Evolutionary conservation across 805 yeast species (phyloP), one percentile per base, ranked within the genome.

Genomic region (Cephaloascus albidus): DNA sequence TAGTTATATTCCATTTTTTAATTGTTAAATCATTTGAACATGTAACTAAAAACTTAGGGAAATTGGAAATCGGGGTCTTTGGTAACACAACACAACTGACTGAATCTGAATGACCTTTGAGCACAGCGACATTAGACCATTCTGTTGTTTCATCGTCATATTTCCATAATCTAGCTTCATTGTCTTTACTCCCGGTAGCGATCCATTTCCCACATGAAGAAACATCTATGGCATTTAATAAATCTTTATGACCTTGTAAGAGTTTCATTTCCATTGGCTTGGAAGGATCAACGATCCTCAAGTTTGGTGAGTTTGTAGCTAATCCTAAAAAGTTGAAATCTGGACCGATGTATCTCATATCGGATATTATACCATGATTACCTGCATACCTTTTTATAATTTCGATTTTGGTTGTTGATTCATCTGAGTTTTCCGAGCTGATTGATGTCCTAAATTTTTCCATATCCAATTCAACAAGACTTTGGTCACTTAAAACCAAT

Each of bases 321-420:
- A 93, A 58, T 3, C 95, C 97, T 35, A 90, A 57, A 30, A 69
- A 61, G 36, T 69, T 55, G 23, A 64, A 54, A 18, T 66, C 53
- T 5, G 86, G 85, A 0, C 93, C 93, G 26, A 80, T 81, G 52
- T 78, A 82, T 47, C 78, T 75, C 64, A 88, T 72, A 55, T 90
- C 97, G 2, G 96, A 95, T 50, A 93, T 80, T 19, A 93, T 90
- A 41, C 97, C 97, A 60, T 90, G 96, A 58, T 88, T 88, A 48
- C 97, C 97, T 1, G 96, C 93, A 48, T 88, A 68, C 33, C 76
- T 70, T 40, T 78, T 66, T 5, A 58, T 50, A 2, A 73, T 54
- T 20, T 40, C 43, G 6, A 37, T 18, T 18, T 6, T 27, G 5
- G 36, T 34, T 20, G 47, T 48, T 5, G 51, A 52, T 3, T 51